Evolutionary conservation across 2,329 filamentous ascomycete genomes (phyloP).

Genomic region (Verticillium zaregamsianum): DNA sequence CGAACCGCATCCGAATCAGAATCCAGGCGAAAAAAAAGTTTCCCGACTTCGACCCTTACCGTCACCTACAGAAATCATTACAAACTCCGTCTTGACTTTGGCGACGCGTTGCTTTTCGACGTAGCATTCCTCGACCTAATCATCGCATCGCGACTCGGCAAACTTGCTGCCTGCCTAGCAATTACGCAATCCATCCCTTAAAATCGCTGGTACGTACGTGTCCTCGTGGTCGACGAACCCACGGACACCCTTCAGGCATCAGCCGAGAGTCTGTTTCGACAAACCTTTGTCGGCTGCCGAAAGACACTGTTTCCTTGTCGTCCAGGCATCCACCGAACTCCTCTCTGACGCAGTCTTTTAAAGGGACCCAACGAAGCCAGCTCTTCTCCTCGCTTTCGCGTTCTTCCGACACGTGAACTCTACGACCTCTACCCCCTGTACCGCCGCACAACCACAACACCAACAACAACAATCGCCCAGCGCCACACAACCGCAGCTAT

Average conservation of each 20-base stretch:
- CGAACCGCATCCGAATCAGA: background rate
- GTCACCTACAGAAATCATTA: background rate
- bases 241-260: background rate
- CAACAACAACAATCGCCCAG: background rate
- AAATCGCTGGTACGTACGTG: background rate
- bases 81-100: background rate
- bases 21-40: background rate
- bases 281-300: background rate
- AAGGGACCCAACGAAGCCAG: background rate
- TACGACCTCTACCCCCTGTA: background rate
- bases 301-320: background rate
- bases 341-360: background rate
- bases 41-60: background rate
- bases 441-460: background rate
- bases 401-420: background rate
- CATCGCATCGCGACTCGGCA: background rate
- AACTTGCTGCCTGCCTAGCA: background rate
- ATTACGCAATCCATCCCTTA: background rate
- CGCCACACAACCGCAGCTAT: slow-evolving; percentile 40
- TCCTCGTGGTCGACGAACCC: background rate
- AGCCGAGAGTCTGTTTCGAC: background rate
- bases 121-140: background rate
- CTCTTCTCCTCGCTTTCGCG: background rate
- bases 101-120: background rate
- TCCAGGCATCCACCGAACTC: background rate